A percentile compares a stretch with the other conserved stretches of the same genome.
Evolutionary conservation across 2,329 filamentous ascomycete species (phyloP).

Genomic region (Coniochaeta sp.): DNA sequence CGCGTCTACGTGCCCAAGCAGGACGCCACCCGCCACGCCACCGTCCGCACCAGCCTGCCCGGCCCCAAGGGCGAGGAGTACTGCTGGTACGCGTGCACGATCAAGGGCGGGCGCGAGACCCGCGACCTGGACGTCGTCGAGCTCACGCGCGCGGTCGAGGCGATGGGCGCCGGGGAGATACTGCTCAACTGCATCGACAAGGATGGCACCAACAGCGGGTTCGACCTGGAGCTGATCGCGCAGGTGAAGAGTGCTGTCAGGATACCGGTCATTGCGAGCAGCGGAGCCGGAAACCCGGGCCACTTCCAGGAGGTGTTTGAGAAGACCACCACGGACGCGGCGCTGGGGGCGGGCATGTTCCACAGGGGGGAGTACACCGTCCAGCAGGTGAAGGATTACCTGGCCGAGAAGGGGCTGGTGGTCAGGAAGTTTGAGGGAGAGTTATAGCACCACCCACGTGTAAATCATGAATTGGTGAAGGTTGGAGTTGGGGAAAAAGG

Average conservation of each 20-base stretch:
- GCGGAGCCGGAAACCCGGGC: slow-evolving; percentile 76
- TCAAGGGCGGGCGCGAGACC: slow-evolving; percentile 92
- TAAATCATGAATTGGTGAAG: not conserved
- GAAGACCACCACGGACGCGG: slow-evolving; percentile 81
- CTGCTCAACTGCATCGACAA: slow-evolving; percentile 96
- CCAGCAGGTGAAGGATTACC: slow-evolving; percentile 80
- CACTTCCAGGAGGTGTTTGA: slow-evolving; percentile 91
- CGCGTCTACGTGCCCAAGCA: slow-evolving; percentile 74
- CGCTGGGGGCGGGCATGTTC: slow-evolving; percentile 94
- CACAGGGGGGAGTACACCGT: slow-evolving; percentile 94
- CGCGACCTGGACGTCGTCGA: slow-evolving; percentile 89
- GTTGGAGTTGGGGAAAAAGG: not conserved
- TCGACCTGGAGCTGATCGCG: slow-evolving; percentile 83
- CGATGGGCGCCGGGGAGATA: slow-evolving; percentile 92
- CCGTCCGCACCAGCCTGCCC: slow-evolving; percentile 59
- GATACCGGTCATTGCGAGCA: slow-evolving; percentile 93
- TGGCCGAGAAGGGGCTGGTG: slow-evolving; percentile 62
- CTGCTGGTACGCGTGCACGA: slow-evolving; percentile 97
- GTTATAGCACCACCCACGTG: slow-evolving; percentile 20
- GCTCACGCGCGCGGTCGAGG: slow-evolving; percentile 81
- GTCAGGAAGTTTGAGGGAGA: slow-evolving; percentile 71
- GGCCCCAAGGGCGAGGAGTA: slow-evolving; percentile 70
- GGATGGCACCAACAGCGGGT: slow-evolving; percentile 89
- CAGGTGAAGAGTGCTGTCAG: slow-evolving; percentile 81
- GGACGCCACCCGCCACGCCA: slow-evolving; percentile 65